phyloP scores from a whole-genome alignment of 2,329 filamentous ascomycete genomes.

The Aspergillus novofumigatus region DNA sequence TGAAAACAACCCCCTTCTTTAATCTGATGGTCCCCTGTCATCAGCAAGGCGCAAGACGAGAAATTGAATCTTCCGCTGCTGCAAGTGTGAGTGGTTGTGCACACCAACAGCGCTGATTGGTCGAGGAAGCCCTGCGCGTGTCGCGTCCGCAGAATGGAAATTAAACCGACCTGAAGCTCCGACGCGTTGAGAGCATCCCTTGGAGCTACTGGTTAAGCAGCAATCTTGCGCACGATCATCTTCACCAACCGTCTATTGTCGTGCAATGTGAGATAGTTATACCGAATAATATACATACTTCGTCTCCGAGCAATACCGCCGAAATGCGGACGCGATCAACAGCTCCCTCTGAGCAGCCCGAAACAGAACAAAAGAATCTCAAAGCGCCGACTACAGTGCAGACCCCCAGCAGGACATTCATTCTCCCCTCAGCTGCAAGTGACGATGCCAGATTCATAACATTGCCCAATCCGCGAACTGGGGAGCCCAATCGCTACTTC shows the following conservation, averaged over 20 bases:
- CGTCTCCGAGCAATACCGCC: background rate
- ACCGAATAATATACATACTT: background rate
- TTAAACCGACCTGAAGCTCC: constrained; percentile 2
- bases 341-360: constrained; percentile 8
- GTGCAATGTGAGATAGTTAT: background rate
- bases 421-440: constrained; percentile 53
- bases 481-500: constrained; percentile 49
- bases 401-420: constrained; percentile 48
- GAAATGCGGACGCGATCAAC: constrained; percentile 27
- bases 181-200: background rate
- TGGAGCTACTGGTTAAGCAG: background rate
- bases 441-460: constrained; percentile 52
- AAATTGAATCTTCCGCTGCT: constrained; percentile 19
- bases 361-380: constrained; percentile 15
- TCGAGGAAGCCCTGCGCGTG: constrained; percentile 22
- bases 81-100: background rate
- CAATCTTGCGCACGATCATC: background rate
- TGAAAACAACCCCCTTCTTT: background rate
- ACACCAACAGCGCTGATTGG: constrained; percentile 17
- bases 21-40: background rate
- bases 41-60: constrained; percentile 7
- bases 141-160: constrained; percentile 17
- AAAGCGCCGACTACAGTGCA: constrained; percentile 20
- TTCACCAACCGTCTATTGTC: background rate
- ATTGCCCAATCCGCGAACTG: constrained; percentile 52